Evolutionary conservation across 1,139 yeast genomes (phyloP).

Genomic region (Candida smagusa): DNA sequence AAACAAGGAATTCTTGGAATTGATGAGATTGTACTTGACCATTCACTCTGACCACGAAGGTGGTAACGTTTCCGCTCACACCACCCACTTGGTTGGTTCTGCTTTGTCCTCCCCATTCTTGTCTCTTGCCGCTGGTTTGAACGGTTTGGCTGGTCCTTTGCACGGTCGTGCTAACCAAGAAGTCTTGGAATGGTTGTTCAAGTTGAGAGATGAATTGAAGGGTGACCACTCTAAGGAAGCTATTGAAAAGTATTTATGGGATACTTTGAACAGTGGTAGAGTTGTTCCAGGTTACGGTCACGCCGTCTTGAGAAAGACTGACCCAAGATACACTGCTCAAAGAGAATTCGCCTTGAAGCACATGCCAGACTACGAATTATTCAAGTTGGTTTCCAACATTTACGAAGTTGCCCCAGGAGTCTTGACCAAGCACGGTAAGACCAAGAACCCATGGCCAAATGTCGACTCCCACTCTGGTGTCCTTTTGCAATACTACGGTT

Average conservation of each 20-base stretch:
- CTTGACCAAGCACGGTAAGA: conserved; percentile 94
- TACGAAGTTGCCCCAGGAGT: conserved; percentile 96
- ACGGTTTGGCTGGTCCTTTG: conserved; percentile 97
- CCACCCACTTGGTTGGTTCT: conserved; percentile 95
- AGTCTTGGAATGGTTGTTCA: conserved; percentile 89
- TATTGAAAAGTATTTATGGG: conserved; percentile 88
- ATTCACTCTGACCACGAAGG: conserved; percentile 98
- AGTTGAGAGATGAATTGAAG: conserved; percentile 72
- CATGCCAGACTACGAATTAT: conserved; percentile 93
- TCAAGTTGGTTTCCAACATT: conserved; percentile 84
- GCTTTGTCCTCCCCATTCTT: conserved; percentile 92
- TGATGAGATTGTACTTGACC: conserved; percentile 89
- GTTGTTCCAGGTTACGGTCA: conserved; percentile 99
- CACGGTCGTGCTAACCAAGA: conserved; percentile 99
- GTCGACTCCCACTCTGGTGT: conserved; percentile 98
- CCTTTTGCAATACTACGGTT: conserved; percentile 93
- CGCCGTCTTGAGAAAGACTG: conserved; percentile 94
- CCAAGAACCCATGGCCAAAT: conserved; percentile 99
- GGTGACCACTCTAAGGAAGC: conserved; percentile 71
- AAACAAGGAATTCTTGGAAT: conserved; percentile 78
- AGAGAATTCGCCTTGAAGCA: conserved; percentile 95
- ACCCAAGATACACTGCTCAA: conserved; percentile 96
- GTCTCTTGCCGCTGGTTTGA: conserved; percentile 90
- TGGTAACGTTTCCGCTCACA: conserved; percentile 97
- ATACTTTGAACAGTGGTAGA: conserved; percentile 84